Conservation (phyloP, 2,329 filamentous ascomycete species). For the Monosporascus ibericus region DNA sequence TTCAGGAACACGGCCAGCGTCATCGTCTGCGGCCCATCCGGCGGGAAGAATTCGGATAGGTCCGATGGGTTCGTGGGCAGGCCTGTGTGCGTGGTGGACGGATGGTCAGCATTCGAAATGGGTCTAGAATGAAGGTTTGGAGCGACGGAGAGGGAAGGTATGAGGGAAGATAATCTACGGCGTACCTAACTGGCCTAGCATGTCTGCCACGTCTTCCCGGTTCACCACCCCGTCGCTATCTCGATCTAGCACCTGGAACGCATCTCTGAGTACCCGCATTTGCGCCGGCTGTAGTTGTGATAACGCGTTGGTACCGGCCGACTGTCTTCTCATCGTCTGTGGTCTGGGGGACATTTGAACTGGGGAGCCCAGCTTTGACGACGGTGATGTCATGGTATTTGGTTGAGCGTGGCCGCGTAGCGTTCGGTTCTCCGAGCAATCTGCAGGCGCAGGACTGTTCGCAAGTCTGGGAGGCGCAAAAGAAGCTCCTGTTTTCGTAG, state of each 20-base stretch:
- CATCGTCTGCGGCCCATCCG: slow-evolving; percentile 64
- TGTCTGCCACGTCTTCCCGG: slow-evolving; percentile 77
- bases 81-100: slow-evolving; percentile 39
- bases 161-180: not conserved
- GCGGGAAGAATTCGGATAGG: slow-evolving; percentile 77
- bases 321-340: slow-evolving; percentile 28
- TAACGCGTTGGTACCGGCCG: slow-evolving; percentile 47
- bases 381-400: slow-evolving; percentile 11
- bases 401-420: slow-evolving; percentile 13
- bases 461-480: slow-evolving; percentile 40
- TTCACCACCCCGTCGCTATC: slow-evolving; percentile 81
- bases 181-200: slow-evolving; percentile 76
- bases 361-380: slow-evolving; percentile 26
- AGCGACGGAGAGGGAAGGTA: not conserved
- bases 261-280: slow-evolving; percentile 81
- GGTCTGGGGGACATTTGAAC: slow-evolving; percentile 27
- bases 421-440: slow-evolving; percentile 26
- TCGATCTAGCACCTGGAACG: slow-evolving; percentile 87
- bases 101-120: not conserved
- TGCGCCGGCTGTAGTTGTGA: slow-evolving; percentile 75
- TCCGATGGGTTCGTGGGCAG: slow-evolving; percentile 66
- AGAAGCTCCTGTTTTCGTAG: slow-evolving; percentile 41
- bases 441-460: slow-evolving; percentile 33
- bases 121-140: not conserved
- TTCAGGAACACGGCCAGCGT: slow-evolving; percentile 83